These are phyloP conservation scores for Fusarium subtropicale DNA, from an alignment of 2,329 filamentous ascomycete genomes.

Conservation along the genomic window DNA sequence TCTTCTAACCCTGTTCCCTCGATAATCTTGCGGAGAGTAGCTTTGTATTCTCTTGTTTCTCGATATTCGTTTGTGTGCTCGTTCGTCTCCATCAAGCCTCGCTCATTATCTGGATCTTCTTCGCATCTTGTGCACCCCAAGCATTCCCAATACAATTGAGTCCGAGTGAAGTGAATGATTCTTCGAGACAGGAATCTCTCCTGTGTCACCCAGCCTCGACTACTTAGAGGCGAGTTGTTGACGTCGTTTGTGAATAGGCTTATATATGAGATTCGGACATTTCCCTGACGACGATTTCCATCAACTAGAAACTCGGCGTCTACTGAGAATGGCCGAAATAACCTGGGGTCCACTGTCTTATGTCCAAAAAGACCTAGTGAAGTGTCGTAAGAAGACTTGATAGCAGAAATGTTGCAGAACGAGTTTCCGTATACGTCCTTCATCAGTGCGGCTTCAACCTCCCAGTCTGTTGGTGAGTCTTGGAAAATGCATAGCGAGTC, in stretches of 20 bases:
- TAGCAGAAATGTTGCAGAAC: background rate
- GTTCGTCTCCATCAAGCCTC: fast-evolving
- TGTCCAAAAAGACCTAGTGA: background rate
- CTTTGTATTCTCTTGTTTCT: background rate
- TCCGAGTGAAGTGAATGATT: background rate
- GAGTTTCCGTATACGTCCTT: fast-evolving
- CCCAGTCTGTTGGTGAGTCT: background rate
- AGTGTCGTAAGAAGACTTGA: background rate
- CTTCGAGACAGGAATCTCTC: background rate
- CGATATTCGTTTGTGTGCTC: too few relatives aligned
- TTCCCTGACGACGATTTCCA: fast-evolving
- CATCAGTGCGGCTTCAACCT: background rate
- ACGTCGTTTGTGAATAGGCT: background rate
- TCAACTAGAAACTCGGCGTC: fast-evolving
- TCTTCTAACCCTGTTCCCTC: fast-evolving
- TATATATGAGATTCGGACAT: background rate
- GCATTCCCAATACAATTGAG: background rate
- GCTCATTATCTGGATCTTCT: background rate
- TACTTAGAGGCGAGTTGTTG: background rate
- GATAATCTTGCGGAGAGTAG: background rate
- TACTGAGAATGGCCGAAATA: background rate
- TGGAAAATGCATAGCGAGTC: background rate
- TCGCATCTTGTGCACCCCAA: background rate
- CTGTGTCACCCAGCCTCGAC: background rate
- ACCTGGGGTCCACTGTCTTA: background rate